Conservation (phyloP, 1,139 yeast species). For the Yamadazyma triangularis region DNA sequence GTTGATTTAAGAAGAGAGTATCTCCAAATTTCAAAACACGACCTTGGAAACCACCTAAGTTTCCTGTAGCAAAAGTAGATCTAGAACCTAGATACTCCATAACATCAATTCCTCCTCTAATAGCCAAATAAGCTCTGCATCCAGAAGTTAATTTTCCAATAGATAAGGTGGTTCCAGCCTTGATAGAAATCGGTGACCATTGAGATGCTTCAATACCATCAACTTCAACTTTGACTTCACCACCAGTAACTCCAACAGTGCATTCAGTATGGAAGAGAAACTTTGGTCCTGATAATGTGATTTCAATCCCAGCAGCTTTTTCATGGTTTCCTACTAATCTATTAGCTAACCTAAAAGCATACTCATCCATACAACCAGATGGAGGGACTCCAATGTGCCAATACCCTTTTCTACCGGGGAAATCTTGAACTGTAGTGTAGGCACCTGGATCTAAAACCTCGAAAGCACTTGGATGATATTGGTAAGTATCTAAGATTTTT, state of each 20-base stretch:
- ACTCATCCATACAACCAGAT: constrained; percentile 96
- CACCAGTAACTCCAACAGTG: constrained; percentile 83
- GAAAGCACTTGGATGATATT: constrained; percentile 76
- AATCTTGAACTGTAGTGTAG: constrained; percentile 92
- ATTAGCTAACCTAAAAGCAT: constrained; percentile 85
- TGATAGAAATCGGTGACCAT: constrained; percentile 67
- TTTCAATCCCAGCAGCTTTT: constrained; percentile 83
- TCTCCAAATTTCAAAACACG: constrained; percentile 89
- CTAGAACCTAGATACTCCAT: constrained; percentile 94
- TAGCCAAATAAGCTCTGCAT: constrained; percentile 84
- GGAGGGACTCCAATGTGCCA: constrained; percentile 98
- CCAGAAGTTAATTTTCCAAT: constrained; percentile 79
- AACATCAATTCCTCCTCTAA: constrained; percentile 91
- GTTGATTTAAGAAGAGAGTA: constrained; percentile 79
- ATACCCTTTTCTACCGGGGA: constrained; percentile 84
- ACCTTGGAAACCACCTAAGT: constrained; percentile 93
- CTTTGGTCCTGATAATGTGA: constrained; percentile 84
- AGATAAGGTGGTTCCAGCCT: constrained; percentile 71
- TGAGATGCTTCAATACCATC: constrained; percentile 52
- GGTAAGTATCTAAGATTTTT: constrained; percentile 78
- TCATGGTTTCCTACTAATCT: constrained; percentile 81
- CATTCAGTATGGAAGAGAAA: constrained; percentile 78
- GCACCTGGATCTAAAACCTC: constrained; percentile 88
- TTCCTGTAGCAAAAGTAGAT: constrained; percentile 92
- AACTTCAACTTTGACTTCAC: constrained; percentile 60